phyloP scores from a whole-genome alignment of 2,329 filamentous ascomycete species.

The Trichoderma guizhouense region DNA sequence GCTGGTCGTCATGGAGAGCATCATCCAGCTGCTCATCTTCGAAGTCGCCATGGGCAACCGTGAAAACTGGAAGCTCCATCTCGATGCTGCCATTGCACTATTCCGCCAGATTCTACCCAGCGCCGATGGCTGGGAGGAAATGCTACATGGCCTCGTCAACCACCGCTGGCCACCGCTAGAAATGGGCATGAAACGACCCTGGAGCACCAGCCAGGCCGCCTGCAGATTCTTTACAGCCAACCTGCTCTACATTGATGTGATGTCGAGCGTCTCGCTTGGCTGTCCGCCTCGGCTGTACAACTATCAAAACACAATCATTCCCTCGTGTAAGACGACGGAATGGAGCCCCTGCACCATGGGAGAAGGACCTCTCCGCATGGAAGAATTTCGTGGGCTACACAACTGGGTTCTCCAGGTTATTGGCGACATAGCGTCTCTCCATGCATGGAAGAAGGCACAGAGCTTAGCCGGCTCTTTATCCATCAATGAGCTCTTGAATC shows the following conservation, averaged over 20 bases:
- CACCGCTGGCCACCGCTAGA: conserved; percentile 35
- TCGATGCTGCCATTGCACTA: conserved; percentile 47
- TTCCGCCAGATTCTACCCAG: conserved; percentile 45
- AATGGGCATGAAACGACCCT: conserved; percentile 34
- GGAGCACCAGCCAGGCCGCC: conserved; percentile 45
- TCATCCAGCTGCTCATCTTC: conserved; percentile 53
- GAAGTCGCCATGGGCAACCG: conserved; percentile 46
- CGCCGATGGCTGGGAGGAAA: conserved; percentile 37
- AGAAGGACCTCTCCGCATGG: conserved; percentile 40
- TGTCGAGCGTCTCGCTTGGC: conserved; percentile 46
- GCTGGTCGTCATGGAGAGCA: conserved; percentile 46
- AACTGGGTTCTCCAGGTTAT: conserved; percentile 58
- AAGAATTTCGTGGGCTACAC: conserved; percentile 52
- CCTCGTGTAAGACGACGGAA: conserved; percentile 26
- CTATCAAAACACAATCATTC: conserved; percentile 41
- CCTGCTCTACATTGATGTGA: conserved; percentile 48
- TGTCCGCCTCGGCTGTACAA: conserved; percentile 40
- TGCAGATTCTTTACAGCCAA: conserved; percentile 47
- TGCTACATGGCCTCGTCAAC: conserved; percentile 32
- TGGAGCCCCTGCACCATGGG: conserved; percentile 22
- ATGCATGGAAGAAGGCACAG: conserved; percentile 53
- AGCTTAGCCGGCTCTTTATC: conserved; percentile 43
- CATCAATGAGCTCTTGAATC: conserved; percentile 43
- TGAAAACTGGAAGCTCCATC: conserved; percentile 49
- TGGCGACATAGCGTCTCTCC: conserved; percentile 50